phyloP scores from a whole-genome alignment of 2,329 filamentous ascomycete genomes.

The Fusarium concolor region DNA sequence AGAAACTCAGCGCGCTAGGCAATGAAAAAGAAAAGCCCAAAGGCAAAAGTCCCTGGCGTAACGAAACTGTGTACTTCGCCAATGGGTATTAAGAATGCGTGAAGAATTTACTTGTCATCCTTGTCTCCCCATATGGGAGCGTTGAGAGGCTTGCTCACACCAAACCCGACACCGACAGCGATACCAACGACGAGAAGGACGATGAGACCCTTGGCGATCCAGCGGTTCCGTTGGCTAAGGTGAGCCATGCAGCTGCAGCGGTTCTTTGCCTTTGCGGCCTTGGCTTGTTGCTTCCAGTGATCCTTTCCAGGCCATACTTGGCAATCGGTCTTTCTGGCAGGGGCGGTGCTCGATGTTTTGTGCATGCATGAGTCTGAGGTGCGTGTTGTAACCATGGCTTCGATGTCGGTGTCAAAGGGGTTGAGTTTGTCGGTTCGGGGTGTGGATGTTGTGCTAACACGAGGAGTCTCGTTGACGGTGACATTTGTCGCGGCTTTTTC shows the following conservation, averaged over 20 bases:
- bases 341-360: conserved; percentile 47
- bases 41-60: conserved; percentile 21
- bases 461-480: conserved; percentile 41
- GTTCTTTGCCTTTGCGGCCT: conserved; percentile 64
- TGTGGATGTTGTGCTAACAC: conserved; percentile 56
- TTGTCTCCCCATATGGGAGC: conserved; percentile 67
- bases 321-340: conserved; percentile 58
- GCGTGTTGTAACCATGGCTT: conserved; percentile 59
- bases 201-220: conserved; percentile 59
- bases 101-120: conserved; percentile 30
- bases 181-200: conserved; percentile 64
- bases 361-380: conserved; percentile 46
- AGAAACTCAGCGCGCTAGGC: conserved; percentile 39
- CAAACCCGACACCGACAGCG: conserved; percentile 68
- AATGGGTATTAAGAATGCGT: conserved; percentile 35
- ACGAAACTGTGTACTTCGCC: background rate
- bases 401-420: conserved; percentile 69
- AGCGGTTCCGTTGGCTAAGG: conserved; percentile 66
- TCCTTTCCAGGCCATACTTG: conserved; percentile 70
- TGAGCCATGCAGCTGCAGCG: conserved; percentile 64
- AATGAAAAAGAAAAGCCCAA: conserved; percentile 28
- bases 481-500: conserved; percentile 47
- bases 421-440: conserved; percentile 59
- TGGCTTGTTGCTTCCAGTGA: conserved; percentile 70
- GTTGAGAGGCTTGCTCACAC: conserved; percentile 69